Percentiles rank a stretch among this genome's conserved stretches.
Evolutionary conservation across 2,329 filamentous ascomycete genomes (phyloP).

Genomic region (Blastomyces percursus): DNA sequence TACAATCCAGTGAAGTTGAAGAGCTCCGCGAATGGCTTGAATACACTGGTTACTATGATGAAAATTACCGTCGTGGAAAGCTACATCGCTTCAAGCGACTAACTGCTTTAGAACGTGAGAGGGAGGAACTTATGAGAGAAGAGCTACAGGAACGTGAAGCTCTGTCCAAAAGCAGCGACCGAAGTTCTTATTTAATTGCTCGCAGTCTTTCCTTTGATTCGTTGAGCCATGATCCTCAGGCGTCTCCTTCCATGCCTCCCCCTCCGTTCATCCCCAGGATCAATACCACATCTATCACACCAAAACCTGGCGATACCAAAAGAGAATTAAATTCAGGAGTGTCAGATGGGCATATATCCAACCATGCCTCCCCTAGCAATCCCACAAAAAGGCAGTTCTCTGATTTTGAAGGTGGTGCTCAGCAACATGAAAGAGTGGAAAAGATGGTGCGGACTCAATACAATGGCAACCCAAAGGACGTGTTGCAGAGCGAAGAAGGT

Average conservation of each 20-base stretch:
- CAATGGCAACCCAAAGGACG: background rate
- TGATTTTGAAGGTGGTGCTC: background rate
- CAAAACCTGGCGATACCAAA: background rate
- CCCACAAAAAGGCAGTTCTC: conserved; percentile 3
- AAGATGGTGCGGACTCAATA: background rate
- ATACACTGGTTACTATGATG: conserved; percentile 26
- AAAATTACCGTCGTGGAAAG: conserved; percentile 21
- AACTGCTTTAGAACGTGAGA: conserved; percentile 24
- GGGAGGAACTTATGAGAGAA: conserved; percentile 14
- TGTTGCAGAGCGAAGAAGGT: background rate
- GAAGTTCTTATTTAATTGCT: background rate
- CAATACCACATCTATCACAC: background rate
- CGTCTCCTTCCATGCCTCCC: conserved; percentile 5
- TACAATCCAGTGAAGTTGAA: conserved; percentile 10
- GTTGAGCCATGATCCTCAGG: background rate
- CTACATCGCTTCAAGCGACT: conserved; percentile 16
- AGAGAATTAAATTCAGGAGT: background rate
- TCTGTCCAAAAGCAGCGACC: conserved; percentile 4
- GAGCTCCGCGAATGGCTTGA: conserved; percentile 29
- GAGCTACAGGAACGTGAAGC: conserved; percentile 13
- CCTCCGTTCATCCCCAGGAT: background rate
- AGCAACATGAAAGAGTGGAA: background rate
- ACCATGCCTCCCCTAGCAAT: background rate
- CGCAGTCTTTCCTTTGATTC: background rate
- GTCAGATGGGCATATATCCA: background rate